A percentile compares a stretch with the other conserved stretches of the same genome.
Evolutionary conservation across 306 rosid species (phyloP).

Genomic region (Cicer cuneatum): DNA sequence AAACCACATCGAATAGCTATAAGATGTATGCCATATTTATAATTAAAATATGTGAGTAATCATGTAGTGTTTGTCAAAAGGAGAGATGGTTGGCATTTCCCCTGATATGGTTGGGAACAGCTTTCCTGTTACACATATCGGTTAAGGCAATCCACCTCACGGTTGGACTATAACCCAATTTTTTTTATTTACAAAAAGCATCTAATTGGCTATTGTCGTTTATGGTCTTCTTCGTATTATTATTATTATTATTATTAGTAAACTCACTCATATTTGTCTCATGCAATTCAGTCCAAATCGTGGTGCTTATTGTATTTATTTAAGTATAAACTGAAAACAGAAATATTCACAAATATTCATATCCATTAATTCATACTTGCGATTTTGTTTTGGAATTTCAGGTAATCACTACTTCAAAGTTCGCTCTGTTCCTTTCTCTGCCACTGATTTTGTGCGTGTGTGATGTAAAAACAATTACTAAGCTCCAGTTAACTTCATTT

Average conservation of each 20-base stretch:
- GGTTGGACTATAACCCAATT: conserved; percentile 8
- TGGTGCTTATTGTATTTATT: neutral
- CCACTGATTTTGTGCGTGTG: neutral
- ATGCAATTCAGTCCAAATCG: neutral
- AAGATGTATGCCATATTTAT: no score
- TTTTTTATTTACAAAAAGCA: neutral
- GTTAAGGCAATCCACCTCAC: conserved; percentile 12
- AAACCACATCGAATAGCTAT: no score
- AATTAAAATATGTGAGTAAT: rapidly evolving
- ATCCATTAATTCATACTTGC: neutral
- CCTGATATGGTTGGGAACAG: conserved; percentile 23
- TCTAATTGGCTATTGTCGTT: neutral
- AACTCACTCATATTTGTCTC: neutral
- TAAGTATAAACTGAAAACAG: neutral
- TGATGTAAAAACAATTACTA: no score
- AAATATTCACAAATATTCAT: neutral
- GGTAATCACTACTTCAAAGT: conserved; percentile 6
- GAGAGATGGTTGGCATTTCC: conserved; percentile 34
- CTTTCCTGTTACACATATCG: conserved; percentile 23
- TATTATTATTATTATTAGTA: neutral
- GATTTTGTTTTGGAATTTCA: neutral
- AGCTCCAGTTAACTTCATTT: no score
- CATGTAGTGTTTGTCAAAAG: neutral
- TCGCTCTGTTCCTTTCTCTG: conserved; percentile 14
- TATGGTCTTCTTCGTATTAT: neutral